Conservation (phyloP, 768 basidiomycete species). For the Coprinopsis sp. region DNA sequence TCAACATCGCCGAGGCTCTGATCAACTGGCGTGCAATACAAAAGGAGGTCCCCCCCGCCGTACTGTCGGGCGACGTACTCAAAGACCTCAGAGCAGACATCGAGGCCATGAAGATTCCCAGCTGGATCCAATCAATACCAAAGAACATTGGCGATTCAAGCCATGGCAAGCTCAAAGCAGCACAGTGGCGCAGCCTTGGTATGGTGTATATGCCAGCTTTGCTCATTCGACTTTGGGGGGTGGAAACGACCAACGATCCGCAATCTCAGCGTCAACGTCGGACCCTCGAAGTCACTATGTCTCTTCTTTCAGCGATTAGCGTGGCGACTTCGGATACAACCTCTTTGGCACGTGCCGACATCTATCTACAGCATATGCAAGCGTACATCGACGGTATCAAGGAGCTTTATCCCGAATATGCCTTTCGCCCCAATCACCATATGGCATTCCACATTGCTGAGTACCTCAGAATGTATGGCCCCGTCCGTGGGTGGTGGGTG, state of each 20-base stretch:
- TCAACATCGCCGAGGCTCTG: too few species aligned
- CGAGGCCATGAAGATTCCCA: too few species aligned
- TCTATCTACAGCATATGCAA: slow-evolving; percentile 15
- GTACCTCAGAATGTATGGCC: slow-evolving; percentile 29
- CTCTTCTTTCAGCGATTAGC: slow-evolving; percentile 14
- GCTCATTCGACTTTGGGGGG: slow-evolving; percentile 31
- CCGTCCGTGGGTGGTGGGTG: slow-evolving; percentile 31
- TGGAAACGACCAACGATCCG: not conserved
- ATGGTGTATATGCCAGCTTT: slow-evolving; percentile 29
- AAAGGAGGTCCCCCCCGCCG: too few species aligned
- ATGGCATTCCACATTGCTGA: slow-evolving; percentile 32
- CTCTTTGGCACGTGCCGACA: slow-evolving; percentile 5
- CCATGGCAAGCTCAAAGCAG: too few species aligned
- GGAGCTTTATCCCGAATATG: slow-evolving; percentile 25
- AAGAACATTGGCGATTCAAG: too few species aligned
- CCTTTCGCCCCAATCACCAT: slow-evolving; percentile 33
- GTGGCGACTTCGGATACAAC: slow-evolving; percentile 19
- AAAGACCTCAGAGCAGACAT: too few species aligned
- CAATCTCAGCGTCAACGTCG: slow-evolving; percentile 20
- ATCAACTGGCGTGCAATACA: too few species aligned
- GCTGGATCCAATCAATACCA: too few species aligned
- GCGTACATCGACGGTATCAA: slow-evolving; percentile 26
- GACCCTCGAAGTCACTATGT: slow-evolving; percentile 20
- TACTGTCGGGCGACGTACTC: too few species aligned
- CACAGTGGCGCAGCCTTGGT: slow-evolving; percentile 33